Evolutionary conservation across 2,329 filamentous ascomycete genomes (phyloP).

Genomic region (Penicillium sp.): DNA sequence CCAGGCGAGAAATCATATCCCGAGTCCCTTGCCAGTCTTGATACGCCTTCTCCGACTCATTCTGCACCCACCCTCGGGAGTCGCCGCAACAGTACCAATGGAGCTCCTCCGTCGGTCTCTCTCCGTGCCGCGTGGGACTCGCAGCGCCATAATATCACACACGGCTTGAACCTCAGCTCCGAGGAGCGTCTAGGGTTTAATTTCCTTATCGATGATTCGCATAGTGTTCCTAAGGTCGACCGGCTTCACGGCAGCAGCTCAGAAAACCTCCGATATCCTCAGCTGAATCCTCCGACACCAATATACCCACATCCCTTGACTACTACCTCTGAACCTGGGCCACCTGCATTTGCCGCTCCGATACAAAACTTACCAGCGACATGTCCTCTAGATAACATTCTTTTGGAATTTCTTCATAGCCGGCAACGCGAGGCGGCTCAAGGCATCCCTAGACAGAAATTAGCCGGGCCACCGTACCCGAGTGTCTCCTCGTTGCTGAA

Average conservation of each 20-base stretch:
- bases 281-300: conserved; percentile 23
- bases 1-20: conserved; percentile 30
- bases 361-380: conserved; percentile 66
- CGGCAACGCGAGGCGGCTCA: conserved; percentile 65
- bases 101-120: conserved; percentile 26
- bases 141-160: conserved; percentile 46
- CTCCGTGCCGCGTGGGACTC: conserved; percentile 45
- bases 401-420: conserved; percentile 75
- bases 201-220: conserved; percentile 66
- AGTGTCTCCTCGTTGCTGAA: conserved; percentile 77
- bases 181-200: conserved; percentile 69
- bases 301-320: conserved; percentile 28
- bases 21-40: conserved; percentile 31
- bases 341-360: conserved; percentile 42
- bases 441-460: conserved; percentile 62
- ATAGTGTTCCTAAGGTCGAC: conserved; percentile 55
- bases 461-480: conserved; percentile 76
- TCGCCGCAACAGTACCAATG: conserved; percentile 29
- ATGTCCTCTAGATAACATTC: conserved; percentile 74
- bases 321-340: conserved; percentile 25
- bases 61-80: conserved; percentile 26
- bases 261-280: conserved; percentile 26
- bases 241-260: conserved; percentile 39
- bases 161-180: conserved; percentile 58
- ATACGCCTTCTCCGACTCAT: conserved; percentile 33